Percentiles rank a stretch among this genome's conserved stretches.
Conservation (phyloP, 345 rosid genomes). For the Abelmoschus esculentus region DNA sequence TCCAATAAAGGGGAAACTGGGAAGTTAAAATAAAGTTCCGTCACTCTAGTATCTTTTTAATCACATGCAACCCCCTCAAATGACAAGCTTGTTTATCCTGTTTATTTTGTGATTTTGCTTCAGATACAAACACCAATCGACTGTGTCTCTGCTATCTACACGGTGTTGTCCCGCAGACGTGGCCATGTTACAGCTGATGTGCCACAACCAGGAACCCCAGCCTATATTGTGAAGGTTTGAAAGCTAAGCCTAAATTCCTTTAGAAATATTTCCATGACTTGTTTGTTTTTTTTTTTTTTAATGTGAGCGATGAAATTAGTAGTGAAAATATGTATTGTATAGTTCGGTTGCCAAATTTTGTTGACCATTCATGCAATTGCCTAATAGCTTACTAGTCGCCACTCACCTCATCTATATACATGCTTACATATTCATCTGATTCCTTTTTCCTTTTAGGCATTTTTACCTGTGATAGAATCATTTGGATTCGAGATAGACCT, state of each 20-base stretch:
- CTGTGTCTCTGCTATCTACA: constrained; percentile 89
- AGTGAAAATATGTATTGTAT: no score
- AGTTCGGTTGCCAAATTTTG: no score
- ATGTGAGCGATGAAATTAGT: constrained; percentile 1
- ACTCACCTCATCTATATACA: background rate
- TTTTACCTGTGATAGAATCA: constrained; percentile 66
- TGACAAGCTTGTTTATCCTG: background rate
- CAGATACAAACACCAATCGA: constrained; percentile 99
- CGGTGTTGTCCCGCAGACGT: constrained; percentile 85
- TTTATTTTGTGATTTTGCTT: background rate
- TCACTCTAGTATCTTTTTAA: background rate
- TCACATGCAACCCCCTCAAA: background rate
- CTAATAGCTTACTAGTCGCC: no score
- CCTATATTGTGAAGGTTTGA: constrained; percentile 85
- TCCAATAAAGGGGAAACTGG: no score
- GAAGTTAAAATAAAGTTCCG: no score
- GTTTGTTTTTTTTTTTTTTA: background rate
- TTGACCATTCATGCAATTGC: no score
- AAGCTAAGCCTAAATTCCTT: background rate
- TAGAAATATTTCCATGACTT: background rate
- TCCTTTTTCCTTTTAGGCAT: constrained; percentile 40
- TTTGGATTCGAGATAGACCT: constrained; percentile 77
- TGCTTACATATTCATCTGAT: background rate
- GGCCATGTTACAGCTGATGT: constrained; percentile 96
- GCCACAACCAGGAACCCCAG: constrained; percentile 97